A percentile compares a stretch with the other conserved stretches of the same genome.
Conservation (phyloP, 139 green algal genomes). For the Chlorella sp. region DNA sequence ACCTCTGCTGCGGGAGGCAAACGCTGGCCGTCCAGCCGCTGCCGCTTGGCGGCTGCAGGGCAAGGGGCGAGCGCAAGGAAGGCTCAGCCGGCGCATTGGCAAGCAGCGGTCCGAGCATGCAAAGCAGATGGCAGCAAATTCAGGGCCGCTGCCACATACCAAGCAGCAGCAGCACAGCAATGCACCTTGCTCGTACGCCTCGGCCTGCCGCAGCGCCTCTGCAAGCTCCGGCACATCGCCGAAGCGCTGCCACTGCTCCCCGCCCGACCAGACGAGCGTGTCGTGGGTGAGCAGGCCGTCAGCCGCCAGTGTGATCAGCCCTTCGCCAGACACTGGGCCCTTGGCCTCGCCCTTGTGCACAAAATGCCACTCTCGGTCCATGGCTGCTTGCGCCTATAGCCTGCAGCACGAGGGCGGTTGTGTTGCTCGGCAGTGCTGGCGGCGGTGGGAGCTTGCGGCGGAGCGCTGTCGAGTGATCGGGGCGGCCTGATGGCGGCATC, state of each 20-base stretch:
- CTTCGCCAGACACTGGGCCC: background rate
- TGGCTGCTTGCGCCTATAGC: background rate
- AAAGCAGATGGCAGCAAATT: too few species aligned
- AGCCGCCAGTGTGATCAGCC: background rate
- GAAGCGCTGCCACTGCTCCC: background rate
- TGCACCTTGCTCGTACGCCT: background rate
- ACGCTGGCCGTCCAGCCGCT: background rate
- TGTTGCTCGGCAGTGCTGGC: too few species aligned
- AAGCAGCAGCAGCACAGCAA: background rate
- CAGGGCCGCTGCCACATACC: background rate
- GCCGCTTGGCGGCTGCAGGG: conserved; percentile 15
- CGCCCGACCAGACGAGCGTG: background rate
- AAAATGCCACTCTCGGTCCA: background rate
- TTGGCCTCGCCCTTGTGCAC: background rate
- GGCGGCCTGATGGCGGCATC: too few species aligned
- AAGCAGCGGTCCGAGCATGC: background rate
- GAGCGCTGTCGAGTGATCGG: too few species aligned
- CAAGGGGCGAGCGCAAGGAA: background rate
- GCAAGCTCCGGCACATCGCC: background rate
- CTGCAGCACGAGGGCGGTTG: too few species aligned
- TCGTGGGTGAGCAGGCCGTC: background rate
- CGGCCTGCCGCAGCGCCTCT: background rate
- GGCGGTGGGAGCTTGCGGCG: too few species aligned
- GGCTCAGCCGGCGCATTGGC: background rate
- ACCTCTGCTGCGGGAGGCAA: background rate